These are phyloP conservation scores for Wickerhamiella sorbophila DNA, from an alignment of 805 yeast species.

Conservation along the genomic window DNA sequence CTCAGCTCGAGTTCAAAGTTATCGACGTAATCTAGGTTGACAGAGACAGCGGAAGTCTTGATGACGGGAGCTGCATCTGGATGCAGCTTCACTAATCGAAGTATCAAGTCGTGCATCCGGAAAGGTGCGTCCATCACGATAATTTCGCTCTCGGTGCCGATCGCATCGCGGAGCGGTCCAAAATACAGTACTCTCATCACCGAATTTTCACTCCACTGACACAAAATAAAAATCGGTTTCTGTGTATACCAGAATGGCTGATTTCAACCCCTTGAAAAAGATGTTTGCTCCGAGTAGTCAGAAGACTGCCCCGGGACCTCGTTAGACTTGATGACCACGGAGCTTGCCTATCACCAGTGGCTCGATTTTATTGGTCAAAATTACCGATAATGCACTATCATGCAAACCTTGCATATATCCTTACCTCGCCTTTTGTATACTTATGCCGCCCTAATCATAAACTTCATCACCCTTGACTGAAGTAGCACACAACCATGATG, in stretches of 20 bases:
- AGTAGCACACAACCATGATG: background rate
- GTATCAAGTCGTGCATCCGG: constrained; percentile 5
- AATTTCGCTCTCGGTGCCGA: constrained; percentile 5
- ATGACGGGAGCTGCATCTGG: constrained; percentile 11
- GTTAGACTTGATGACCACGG: no score
- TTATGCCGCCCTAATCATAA: background rate
- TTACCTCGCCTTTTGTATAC: background rate
- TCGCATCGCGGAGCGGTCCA: constrained; percentile 18
- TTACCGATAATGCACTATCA: no score
- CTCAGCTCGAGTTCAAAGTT: constrained; percentile 4
- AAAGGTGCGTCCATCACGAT: background rate
- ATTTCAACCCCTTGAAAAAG: background rate
- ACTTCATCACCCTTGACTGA: background rate
- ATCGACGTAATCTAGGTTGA: constrained; percentile 17
- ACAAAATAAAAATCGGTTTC: background rate
- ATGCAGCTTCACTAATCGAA: constrained; percentile 7
- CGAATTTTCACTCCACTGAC: no score
- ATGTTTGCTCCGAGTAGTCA: background rate
- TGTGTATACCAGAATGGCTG: background rate
- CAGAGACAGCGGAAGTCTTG: constrained; percentile 16
- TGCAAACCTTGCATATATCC: no score
- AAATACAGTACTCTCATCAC: constrained; percentile 13
- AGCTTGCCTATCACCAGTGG: no score
- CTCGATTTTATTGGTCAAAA: no score
- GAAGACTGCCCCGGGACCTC: no score